A percentile compares a stretch with the other conserved stretches of the same genome.
These are phyloP conservation scores for Leptomonas seymouri DNA, from an alignment of 208 protist genomes.

Conservation along the genomic window DNA sequence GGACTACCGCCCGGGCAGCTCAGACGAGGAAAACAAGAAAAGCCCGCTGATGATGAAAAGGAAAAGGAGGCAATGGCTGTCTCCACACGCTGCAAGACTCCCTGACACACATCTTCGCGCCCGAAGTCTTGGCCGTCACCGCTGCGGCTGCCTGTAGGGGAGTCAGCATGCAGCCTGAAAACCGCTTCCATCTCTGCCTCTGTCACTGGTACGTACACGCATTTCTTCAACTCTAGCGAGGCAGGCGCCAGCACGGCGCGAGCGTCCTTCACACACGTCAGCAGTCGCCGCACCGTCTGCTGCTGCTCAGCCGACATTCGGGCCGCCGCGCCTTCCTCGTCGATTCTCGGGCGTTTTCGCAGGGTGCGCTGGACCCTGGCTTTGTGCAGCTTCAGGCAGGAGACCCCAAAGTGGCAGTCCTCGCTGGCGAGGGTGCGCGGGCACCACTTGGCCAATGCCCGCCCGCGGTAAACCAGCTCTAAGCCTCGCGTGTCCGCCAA, in stretches of 20 bases:
- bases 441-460: conserved; percentile 73
- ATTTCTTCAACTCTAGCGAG: conserved; percentile 21
- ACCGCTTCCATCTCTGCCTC: conserved; percentile 24
- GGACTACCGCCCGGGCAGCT: conserved; percentile 76
- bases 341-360: conserved; percentile 63
- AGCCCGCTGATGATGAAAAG: background rate
- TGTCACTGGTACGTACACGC: conserved; percentile 42
- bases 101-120: background rate
- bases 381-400: conserved; percentile 71
- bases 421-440: conserved; percentile 48
- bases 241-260: conserved; percentile 26
- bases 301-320: conserved; percentile 44
- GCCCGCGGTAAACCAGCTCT: conserved; percentile 76
- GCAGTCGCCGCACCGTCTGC: conserved; percentile 32
- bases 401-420: conserved; percentile 80
- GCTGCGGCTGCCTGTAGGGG: background rate
- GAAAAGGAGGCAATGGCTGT: background rate
- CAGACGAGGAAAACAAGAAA: conserved; percentile 68
- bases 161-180: background rate
- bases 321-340: conserved; percentile 27
- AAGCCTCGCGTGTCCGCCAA: conserved; percentile 75
- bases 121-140: background rate
- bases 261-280: conserved; percentile 22
- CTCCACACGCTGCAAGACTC: conserved; percentile 31
- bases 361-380: conserved; percentile 66